These are phyloP conservation scores for Malus fusca DNA, from an alignment of 306 rosid genomes.

Conservation along the genomic window DNA sequence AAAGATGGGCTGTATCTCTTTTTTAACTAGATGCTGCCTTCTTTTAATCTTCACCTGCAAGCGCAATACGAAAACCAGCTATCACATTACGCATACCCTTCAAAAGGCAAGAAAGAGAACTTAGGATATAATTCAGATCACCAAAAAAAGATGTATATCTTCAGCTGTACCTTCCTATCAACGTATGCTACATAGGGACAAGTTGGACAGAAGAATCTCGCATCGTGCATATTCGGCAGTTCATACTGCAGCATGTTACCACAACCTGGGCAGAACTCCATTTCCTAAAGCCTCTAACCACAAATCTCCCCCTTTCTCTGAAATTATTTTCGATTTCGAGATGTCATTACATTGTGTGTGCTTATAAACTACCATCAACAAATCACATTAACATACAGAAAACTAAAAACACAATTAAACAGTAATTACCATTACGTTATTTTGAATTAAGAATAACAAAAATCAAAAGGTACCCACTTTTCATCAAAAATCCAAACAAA, in stretches of 20 bases:
- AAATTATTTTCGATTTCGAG: background rate
- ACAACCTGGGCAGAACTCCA: constrained; percentile 71
- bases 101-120: background rate
- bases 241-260: constrained; percentile 53
- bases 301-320: background rate
- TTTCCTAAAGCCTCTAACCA: constrained; percentile 8
- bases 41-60: constrained; percentile 56
- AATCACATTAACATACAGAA: background rate
- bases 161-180: constrained; percentile 27
- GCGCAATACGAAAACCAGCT: background rate
- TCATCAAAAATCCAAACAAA: no score
- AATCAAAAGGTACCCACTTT: no score
- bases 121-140: background rate
- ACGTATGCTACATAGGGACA: constrained; percentile 56
- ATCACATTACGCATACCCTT: background rate
- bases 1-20: constrained; percentile 48
- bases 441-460: background rate
- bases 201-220: constrained; percentile 52
- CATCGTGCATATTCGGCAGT: constrained; percentile 34
- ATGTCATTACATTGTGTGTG: background rate
- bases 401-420: background rate
- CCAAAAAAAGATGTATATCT: background rate
- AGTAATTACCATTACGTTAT: background rate
- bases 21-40: constrained; percentile 43
- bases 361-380: background rate